Conservation (phyloP, 2,329 filamentous ascomycete species). For the Ciborinia camelliae region DNA sequence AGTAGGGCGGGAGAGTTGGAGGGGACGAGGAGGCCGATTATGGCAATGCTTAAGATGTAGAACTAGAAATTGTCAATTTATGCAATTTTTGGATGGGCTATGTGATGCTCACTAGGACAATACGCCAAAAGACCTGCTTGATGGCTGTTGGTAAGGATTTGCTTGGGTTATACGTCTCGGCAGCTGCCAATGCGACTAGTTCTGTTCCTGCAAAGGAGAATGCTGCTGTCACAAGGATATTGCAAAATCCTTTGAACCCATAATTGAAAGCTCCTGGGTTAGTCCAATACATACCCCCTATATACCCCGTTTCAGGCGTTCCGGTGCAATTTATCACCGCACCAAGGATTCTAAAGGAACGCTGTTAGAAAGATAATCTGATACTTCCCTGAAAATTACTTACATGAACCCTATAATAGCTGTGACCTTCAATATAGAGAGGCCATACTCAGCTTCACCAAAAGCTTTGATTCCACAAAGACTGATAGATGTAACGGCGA, state of each 20-base stretch:
- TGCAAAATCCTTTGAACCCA: slow-evolving; percentile 77
- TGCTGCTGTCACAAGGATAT: slow-evolving; percentile 71
- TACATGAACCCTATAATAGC: slow-evolving; percentile 88
- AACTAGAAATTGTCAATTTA: slow-evolving; percentile 52
- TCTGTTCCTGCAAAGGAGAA: slow-evolving; percentile 78
- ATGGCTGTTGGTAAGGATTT: slow-evolving; percentile 82
- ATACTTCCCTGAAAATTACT: slow-evolving; percentile 36
- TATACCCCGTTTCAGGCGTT: slow-evolving; percentile 69
- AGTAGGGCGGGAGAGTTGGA: slow-evolving; percentile 65
- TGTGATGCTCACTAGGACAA: slow-evolving; percentile 63
- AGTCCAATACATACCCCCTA: slow-evolving; percentile 75
- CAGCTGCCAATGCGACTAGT: slow-evolving; percentile 71
- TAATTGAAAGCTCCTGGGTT: slow-evolving; percentile 78
- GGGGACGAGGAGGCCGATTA: slow-evolving; percentile 80
- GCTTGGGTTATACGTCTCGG: slow-evolving; percentile 74
- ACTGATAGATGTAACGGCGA: slow-evolving; percentile 75
- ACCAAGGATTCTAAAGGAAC: slow-evolving; percentile 65
- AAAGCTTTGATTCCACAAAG: slow-evolving; percentile 84
- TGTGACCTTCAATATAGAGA: slow-evolving; percentile 81
- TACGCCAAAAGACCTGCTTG: slow-evolving; percentile 97
- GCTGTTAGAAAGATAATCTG: slow-evolving; percentile 16
- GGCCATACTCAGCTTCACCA: slow-evolving; percentile 85
- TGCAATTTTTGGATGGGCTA: slow-evolving; percentile 41
- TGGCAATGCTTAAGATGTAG: slow-evolving; percentile 76
- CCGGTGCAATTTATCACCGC: slow-evolving; percentile 84